A percentile compares a stretch with the other conserved stretches of the same genome.
Evolutionary conservation across 352 stramenopile genomes (phyloP).

Genomic region (Phytophthora meadii): DNA sequence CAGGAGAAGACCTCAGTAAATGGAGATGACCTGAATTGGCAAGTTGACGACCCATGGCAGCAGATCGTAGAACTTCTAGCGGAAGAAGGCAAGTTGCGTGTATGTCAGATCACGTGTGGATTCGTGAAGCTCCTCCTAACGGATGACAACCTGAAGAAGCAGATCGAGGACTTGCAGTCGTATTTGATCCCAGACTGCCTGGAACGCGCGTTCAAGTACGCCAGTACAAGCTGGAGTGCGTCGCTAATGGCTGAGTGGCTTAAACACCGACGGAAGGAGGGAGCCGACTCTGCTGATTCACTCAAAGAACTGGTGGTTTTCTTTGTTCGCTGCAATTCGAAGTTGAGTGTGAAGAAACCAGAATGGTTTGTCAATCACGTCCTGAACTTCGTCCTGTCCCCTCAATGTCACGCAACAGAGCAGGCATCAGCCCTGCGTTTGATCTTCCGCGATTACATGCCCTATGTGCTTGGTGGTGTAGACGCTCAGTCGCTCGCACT

Average conservation of each 20-base stretch:
- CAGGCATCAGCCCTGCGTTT: conserved; percentile 35
- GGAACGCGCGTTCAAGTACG: conserved; percentile 54
- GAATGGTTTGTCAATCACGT: conserved; percentile 83
- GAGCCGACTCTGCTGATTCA: background rate
- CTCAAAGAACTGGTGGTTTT: conserved; percentile 50
- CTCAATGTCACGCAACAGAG: conserved; percentile 34
- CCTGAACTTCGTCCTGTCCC: conserved; percentile 57
- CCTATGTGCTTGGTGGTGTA: conserved; percentile 57
- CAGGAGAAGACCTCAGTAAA: conserved; percentile 8
- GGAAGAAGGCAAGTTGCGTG: conserved; percentile 52
- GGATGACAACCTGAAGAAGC: conserved; percentile 37
- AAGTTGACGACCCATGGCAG: conserved; percentile 44
- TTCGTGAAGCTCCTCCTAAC: conserved; percentile 53
- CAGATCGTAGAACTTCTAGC: conserved; percentile 65
- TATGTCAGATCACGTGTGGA: conserved; percentile 46
- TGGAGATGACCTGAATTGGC: conserved; percentile 40
- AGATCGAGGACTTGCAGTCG: conserved; percentile 36
- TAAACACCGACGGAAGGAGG: conserved; percentile 31
- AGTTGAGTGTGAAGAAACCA: conserved; percentile 68
- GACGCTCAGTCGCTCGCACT: conserved; percentile 17
- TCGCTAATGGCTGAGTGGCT: conserved; percentile 45
- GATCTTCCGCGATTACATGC: conserved; percentile 53
- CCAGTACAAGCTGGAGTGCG: conserved; percentile 46
- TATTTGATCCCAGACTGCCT: conserved; percentile 58
- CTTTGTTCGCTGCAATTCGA: conserved; percentile 50